These are phyloP conservation scores for Trichoderma arundinaceum DNA, from an alignment of 2,329 filamentous ascomycete species.

Conservation along the genomic window DNA sequence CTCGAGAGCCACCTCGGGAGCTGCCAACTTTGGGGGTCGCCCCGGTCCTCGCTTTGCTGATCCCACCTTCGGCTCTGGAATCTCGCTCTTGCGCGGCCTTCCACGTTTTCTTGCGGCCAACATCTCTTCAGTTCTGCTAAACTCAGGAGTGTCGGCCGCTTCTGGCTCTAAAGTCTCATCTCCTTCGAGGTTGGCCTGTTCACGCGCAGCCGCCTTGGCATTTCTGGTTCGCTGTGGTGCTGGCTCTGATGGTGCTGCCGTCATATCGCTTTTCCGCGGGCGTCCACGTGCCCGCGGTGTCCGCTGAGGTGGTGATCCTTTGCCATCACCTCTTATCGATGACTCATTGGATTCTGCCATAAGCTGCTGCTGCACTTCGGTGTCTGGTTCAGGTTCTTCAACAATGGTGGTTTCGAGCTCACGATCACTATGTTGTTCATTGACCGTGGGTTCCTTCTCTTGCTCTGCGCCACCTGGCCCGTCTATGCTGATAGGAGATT, in stretches of 20 bases:
- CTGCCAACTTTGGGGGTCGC: not conserved
- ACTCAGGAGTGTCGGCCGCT: not conserved
- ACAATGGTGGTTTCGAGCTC: not conserved
- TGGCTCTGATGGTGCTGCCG: not conserved
- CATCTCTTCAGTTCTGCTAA: not conserved
- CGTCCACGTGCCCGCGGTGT: slow-evolving; percentile 4
- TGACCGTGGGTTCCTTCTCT: not conserved
- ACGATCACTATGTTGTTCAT: not conserved
- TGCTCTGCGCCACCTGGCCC: not conserved
- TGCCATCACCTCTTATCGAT: not conserved
- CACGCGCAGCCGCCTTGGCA: not conserved
- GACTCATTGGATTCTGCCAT: not conserved
- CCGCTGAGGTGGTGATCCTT: not conserved
- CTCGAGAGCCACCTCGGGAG: not conserved
- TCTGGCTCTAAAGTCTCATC: not conserved
- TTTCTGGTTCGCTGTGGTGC: not conserved
- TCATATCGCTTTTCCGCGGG: not conserved
- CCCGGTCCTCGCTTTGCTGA: slow-evolving; percentile 11
- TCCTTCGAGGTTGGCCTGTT: not conserved
- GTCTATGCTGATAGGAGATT: slow-evolving; percentile 7
- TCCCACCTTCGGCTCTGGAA: not conserved
- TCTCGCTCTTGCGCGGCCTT: slow-evolving; percentile 10
- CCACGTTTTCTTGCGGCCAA: not conserved
- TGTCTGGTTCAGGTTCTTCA: not conserved
- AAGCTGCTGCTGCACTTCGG: slow-evolving; percentile 11